Base-by-base conservation (phyloP, 1,284 basidiomycete genomes). In the Fomitopsis schrenkii region DNA sequence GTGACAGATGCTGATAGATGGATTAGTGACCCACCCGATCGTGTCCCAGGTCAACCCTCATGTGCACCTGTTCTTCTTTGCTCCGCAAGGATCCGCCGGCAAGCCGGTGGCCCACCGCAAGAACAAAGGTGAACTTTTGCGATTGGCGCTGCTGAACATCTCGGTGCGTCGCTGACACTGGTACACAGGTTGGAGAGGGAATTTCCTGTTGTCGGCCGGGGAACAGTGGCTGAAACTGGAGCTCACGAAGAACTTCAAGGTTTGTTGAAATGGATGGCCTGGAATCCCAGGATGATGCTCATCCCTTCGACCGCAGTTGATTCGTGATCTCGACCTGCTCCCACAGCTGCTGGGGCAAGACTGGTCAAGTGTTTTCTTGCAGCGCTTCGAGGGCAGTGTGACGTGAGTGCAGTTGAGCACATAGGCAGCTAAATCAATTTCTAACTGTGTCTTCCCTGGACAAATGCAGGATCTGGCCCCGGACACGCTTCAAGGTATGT, bases 31-130 rank as follows among this genome's bases (percentile, higher is more conserved):
- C 65, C 91, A 97, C 74, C 93, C 94, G 1, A 91, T 98, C 55
- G 97, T 99, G 40, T 95, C 93, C 0, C 96, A 96, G 77, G 95
- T 94, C 35, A 99, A 98, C 70, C 97, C 96, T 0, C 97, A 99
- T 73, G 94, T 99, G 12, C 97, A 98, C 74, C 69, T 98, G n/a
- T 99, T 99, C 79, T 97, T 97, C 78, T 98, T 98, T 70, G 94
- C 94, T 0, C 92, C 95, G 35, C 83, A 94, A 68, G 97, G 97
- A 4, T 94, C 95, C 0, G 94, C 96, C 3, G 97, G 97, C 33
- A 90, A 90, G 68, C 96, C 96, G 0, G 96, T 98, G 1, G 93
- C 93, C 6, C 94, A 96, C 74, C 82, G 93, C 15, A 94, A 91
- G 72, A 94, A 94, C 59, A 96, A 94, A 85, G 95, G 91, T 87